Evolutionary conservation across 495 filamentous ascomycete species (phyloP), one percentile per base, ranked within the genome.

Genomic region (Acidomyces sp.): DNA sequence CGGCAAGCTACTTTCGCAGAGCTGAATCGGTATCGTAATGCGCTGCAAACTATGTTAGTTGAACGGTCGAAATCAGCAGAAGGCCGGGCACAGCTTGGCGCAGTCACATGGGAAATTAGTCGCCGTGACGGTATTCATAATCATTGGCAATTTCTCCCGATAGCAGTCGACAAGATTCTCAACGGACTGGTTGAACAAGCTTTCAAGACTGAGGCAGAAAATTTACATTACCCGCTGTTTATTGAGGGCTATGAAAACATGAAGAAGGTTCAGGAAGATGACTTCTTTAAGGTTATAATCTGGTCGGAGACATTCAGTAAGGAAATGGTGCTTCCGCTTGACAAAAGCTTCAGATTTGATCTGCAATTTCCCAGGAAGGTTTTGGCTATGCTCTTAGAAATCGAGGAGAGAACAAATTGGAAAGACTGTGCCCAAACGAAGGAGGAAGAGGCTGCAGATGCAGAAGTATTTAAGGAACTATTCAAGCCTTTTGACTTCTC

Each of bases 121-220:
- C 74, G 85, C 13, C 64, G 62, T 2, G 67, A 68, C 9, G 84
- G 85, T 17, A 78, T 95, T 37, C 90, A 97, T 55, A 67, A 72
- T 0, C 90, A 94, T 54, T 95, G 88, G 90, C 90, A 97, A 64
- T 88, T 92, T 52, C 66, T 95, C 22, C 88, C 90, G 2, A 69
- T 93, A 0, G 70, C 80, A 0, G 55, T 66, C 0, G 67, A 76
- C 9, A 59, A 82, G 17, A 67, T 93, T 28, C 56, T 54, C 7
- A 70, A 73, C 29, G 77, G 78, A 0, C 65, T 87, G 1, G 81
- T 92, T 6, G 80, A 86, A 52, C 82, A 80, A 0, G 86, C 75
- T 0, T 93, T 93, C 66, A 74, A 77, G 42, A 81, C 85, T 12
- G 73, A 87, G 53, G 85, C 84, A 0, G 79, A 86, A 54, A 87